Evolutionary conservation across 1,139 yeast genomes (phyloP), one percentile per base, ranked within the genome.

Genomic region (Candida freyschussii): DNA sequence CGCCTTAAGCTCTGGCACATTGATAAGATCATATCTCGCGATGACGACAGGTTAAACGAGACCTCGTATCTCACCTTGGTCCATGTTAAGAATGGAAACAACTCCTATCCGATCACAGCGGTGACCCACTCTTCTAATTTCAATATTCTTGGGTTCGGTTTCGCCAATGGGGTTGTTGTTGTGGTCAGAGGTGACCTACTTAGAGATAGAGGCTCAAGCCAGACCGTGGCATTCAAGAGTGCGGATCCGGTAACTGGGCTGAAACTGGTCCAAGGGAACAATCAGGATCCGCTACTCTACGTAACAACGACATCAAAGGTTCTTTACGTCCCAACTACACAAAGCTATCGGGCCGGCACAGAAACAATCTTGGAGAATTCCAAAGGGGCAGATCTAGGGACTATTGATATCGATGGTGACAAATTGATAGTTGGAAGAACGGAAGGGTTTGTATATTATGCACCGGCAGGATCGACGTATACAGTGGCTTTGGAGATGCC

Each of bases 151-250:
- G 94, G 84, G 0, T 62, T 87, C 22, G 97, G 98, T 0, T 87
- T 78, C 53, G 80, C 94, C 14, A 84, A 87, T 55, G 99, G 99
- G 7, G 70, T 78, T 17, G 91, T 89, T 3, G 64, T 89, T 6
- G 62, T 89, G 4, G 74, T 89, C 0, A 61, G 97, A 41, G 99
- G 98, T 6, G 98, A 91, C 55, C 60, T 93, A 27, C 50, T 84
- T 3, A 74, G 91, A 45, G 99, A 93, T 52, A 62, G 96, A 39
- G 98, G 98, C 0, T 77, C 95, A 5, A 74, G 91, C 43, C 97
- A 89, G 52, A 63, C 97, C 21, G 57, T 81, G 0, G 76, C 89
- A 1, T 85, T 77, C 50, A 84, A 81, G 43, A 70, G 78, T 13
- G 59, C 63, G 17, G 93, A 85, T 33, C 95, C 97, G 0, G 70